Evolutionary conservation across 305 asterid species (phyloP), one percentile per base, ranked within the genome.

Genomic region (Fraxinus latifolia): DNA sequence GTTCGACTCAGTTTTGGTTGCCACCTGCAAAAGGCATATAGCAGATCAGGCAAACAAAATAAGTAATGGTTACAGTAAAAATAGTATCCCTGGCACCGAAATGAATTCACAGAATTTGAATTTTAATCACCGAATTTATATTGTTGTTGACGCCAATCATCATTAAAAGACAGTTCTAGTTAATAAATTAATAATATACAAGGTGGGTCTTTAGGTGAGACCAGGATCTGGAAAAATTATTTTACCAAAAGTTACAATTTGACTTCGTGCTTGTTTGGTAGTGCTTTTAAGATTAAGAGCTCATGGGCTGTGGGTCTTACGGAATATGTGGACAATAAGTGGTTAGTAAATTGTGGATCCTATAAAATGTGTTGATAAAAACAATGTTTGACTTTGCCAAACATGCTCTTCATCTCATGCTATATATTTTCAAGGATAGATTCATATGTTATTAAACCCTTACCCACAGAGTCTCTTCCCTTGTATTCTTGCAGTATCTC

Each of bases 1-100:
- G 92, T 93, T 96, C 5, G 98, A 92, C 87, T 93, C 99, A 1
- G 98, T 94, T 86, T 94, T 94, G 80, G 99, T 93, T 77, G 99
- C 98, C 89, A 96, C 99, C 99, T 96, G 83, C 78, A 85, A 37
- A 58, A 78, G 80, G 82, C 65, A 55, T 75, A 27, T 12, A 82
- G 76, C 39, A 78, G 80, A 83, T 78, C 82, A 87, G 82, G 47
- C 50, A 78, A 76, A 79, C 29, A 55, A 75, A 79, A 80, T 15
- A 79, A 80, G 77, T 42, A 62, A 84, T 81, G 77, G 75, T 77
- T 36, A 74, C 55, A 70, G 25, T 21, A 67, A 9, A 42, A 55
- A 77, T 23, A 73, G 42, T 39, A 74, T 77, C 74, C 78, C 68
- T 77, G 70, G 80, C 37, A 81, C 77, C 11, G 72, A 33, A 15